Percentiles rank a stretch among this genome's conserved stretches.
Evolutionary conservation across 106 monocot genomes (phyloP).

Genomic region (Triglochin maritima): DNA sequence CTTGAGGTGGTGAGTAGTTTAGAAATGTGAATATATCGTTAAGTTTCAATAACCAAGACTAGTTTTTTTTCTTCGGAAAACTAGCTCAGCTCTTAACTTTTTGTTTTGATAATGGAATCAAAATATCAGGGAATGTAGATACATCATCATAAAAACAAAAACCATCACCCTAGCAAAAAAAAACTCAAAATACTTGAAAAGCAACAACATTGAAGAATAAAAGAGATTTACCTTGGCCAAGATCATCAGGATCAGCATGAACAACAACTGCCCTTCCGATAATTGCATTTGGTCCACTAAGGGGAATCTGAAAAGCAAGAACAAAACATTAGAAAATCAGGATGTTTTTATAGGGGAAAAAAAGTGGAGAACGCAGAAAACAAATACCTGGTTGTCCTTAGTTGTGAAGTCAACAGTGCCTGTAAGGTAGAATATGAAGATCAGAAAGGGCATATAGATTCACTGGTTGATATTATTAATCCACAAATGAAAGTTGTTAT

Average conservation of each 20-base stretch:
- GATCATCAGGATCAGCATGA: conserved; percentile 96
- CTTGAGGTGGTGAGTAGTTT: neutral
- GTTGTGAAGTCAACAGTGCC: conserved; percentile 36
- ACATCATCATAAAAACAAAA: neutral
- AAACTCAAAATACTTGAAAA: neutral
- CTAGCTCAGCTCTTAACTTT: too few relatives aligned
- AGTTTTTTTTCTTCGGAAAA: too few relatives aligned
- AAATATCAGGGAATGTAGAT: neutral
- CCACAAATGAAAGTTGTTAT: too few relatives aligned
- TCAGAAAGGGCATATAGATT: too few relatives aligned
- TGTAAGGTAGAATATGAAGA: conserved; percentile 4
- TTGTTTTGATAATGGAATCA: neutral
- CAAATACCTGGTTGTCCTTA: conserved; percentile 34
- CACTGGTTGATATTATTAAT: too few relatives aligned
- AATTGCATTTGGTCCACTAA: conserved; percentile 58
- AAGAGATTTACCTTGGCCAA: conserved; percentile 61
- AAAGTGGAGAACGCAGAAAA: neutral
- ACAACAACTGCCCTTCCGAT: conserved; percentile 90
- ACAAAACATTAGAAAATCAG: neutral
- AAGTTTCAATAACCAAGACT: too few relatives aligned
- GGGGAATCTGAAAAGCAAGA: conserved; percentile 42
- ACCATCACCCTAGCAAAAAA: neutral
- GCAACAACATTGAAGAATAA: neutral
- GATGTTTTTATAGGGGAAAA: neutral
- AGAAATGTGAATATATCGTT: too few relatives aligned